Base-by-base conservation (phyloP, 192 early-diverging fungal species). In the Nowakowskiella sp. region DNA sequence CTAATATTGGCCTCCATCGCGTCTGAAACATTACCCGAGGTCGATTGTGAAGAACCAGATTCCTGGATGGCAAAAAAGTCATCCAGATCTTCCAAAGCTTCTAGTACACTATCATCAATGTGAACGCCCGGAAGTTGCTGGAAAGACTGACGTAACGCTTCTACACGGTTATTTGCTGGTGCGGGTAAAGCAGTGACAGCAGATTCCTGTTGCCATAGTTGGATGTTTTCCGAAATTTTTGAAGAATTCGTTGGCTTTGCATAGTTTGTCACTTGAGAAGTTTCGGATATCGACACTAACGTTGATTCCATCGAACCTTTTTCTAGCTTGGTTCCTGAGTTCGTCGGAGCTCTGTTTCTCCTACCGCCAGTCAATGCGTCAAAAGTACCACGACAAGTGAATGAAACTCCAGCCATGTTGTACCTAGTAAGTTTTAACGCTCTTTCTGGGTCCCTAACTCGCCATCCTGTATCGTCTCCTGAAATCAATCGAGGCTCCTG, bases 391-490 rank as follows among this genome's bases (percentile, higher is more conserved):
- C 60, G 60, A 44, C 64, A 71, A 23, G 70, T 67, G 21, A 45
- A 31, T 13, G 62, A 60, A 16, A 67, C 70, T 1, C 57, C 57
- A 7, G 61, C 61, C 51, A 71, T 55, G 42, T 71, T 71, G 50
- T 71, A 71, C 8, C 70, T 44, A 3, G 70, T 58, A 7, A 56
- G 28, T 48, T 61, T 66, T 8, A 58, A 46, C 3, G 47, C 42
- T 2, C 52, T 30, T 9, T 27, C 31, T 22, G 45, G 42, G 30
- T 71, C 65, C 46, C 27, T 49, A 6, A 60, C 33, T 30, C 62
- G 32, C 70, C 64, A 66, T 7, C 64, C 70, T 27, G 58, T 57
- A 42, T 58, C 58, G 13, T 39, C 51, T n/a, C 6, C 48, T 21
- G 10, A 39, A 13, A 13, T 19, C 36, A 13, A 39, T 19, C 19